phyloP scores from a whole-genome alignment of 148 eudicot genomes.

The Polygonum maritimum region DNA sequence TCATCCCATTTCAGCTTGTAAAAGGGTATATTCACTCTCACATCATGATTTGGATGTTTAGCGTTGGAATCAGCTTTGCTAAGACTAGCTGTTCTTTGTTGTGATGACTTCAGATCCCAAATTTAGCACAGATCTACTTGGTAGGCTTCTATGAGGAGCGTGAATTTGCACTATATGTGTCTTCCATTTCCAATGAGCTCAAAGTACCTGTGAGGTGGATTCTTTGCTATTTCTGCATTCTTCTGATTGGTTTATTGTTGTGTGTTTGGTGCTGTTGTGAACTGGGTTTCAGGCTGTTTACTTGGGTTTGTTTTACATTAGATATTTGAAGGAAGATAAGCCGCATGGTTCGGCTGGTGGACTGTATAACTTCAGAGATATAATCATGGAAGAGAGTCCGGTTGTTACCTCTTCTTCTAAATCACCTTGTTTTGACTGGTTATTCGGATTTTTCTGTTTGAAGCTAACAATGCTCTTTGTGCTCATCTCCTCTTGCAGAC shows the following conservation, averaged over 20 bases:
- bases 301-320: conserved; percentile 23
- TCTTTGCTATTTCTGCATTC: neutral
- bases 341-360: conserved; percentile 92
- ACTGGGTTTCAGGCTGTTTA: conserved; percentile 10
- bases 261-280: neutral
- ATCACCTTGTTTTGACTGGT: neutral
- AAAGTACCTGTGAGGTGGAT: conserved; percentile 79
- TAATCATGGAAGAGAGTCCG: conserved; percentile 73
- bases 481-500: conserved; percentile 34
- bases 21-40: conserved; percentile 38
- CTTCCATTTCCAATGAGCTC: conserved; percentile 87
- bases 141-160: conserved; percentile 95
- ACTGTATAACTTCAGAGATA: conserved; percentile 72
- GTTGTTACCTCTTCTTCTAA: conserved; percentile 21
- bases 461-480: conserved; percentile 3
- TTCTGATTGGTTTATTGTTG: neutral
- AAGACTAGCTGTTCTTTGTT: neutral
- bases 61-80: neutral
- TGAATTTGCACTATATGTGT: conserved; percentile 78
- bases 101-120: conserved; percentile 51
- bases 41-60: neutral
- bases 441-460: neutral
- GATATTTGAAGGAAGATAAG: conserved; percentile 83
- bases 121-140: conserved; percentile 78
- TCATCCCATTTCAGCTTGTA: conserved; percentile 94